Base-by-base conservation (phyloP, 2,329 filamentous ascomycete genomes). In the Daldinia eschscholtzii region DNA sequence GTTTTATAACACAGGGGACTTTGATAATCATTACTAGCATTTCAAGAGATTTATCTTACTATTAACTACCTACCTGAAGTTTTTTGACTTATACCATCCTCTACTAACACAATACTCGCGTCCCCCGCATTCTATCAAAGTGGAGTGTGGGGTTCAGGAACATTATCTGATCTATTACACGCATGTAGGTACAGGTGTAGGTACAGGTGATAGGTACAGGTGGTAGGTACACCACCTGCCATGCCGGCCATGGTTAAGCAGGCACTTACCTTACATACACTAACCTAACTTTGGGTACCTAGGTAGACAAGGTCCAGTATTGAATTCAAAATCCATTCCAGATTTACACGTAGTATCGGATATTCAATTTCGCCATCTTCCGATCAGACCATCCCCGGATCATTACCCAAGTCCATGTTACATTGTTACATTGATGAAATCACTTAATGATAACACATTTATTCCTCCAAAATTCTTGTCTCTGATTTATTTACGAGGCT, bases 301-400 rank as follows among this genome's bases (percentile, higher is more conserved):
- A n/a, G n/a, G n/a, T 50, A 30, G 26, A 23, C 18, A 2, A 28
- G n/a, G n/a, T 1, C 35, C 33, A 23, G 33, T n/a, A n/a, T 18
- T 18, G 15, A 12, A 39, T 56, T 35, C 50, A 35, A 15, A 48
- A 35, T 23, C 20, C 20, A 23, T 23, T 23, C 20, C 20, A 23
- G 20, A 23, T 23, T 23, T 23, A 23, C 20, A 23, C 10, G 33
- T 37, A 13, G 39, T 41, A 28, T 41, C 65, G 65, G 65, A 65
- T 44, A 62, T 59, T 65, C 26, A 59, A 33, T 61, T 64, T 62
- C 58, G 37, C 65, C 46, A 48, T 60, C 41, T 41, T 68, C 55
- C 58, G 58, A 44, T 61, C 52, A 50, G 18, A 6, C 35, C 50
- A 61, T 55, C 58, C 58, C 58, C 39, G 2, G 20, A 23, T 23